phyloP scores from a whole-genome alignment of 129 eudicot genomes.

The Centaurea solstitialis region DNA sequence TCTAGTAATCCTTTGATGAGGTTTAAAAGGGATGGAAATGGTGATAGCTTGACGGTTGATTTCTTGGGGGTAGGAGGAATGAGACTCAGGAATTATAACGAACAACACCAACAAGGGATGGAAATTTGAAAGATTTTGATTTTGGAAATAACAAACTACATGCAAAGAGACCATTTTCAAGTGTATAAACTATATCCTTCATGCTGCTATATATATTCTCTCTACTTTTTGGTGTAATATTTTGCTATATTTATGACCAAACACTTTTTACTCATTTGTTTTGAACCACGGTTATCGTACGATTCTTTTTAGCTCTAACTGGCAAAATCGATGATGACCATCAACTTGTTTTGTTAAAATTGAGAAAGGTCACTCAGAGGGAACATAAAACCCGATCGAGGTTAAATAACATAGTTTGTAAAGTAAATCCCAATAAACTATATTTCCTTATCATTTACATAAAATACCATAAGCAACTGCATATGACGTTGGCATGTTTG shows the following conservation, averaged over 20 bases:
- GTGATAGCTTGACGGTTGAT: conserved; percentile 41
- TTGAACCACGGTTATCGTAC: not conserved
- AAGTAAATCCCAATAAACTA: no score
- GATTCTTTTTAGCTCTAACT: not conserved
- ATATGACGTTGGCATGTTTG: not conserved
- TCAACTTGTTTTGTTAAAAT: no score
- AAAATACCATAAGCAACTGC: not conserved
- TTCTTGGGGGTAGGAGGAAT: conserved; percentile 49
- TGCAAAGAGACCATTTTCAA: conserved; percentile 23
- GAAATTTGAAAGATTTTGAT: conserved; percentile 35
- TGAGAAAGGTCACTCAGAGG: no score
- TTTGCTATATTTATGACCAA: conserved; percentile 18
- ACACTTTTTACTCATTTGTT: not conserved
- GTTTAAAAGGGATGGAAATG: conserved; percentile 29
- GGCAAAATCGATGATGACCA: not conserved
- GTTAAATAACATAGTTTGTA: no score
- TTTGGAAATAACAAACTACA: conserved; percentile 28
- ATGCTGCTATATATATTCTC: not conserved
- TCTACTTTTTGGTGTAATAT: conserved; percentile 28
- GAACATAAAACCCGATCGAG: no score
- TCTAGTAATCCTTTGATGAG: conserved; percentile 17
- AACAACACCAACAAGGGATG: conserved; percentile 44
- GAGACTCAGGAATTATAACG: conserved; percentile 29
- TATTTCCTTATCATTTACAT: not conserved
- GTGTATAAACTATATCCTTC: conserved; percentile 25